Conservation (phyloP, 345 rosid species). For the Melaleuca quinquenervia region DNA sequence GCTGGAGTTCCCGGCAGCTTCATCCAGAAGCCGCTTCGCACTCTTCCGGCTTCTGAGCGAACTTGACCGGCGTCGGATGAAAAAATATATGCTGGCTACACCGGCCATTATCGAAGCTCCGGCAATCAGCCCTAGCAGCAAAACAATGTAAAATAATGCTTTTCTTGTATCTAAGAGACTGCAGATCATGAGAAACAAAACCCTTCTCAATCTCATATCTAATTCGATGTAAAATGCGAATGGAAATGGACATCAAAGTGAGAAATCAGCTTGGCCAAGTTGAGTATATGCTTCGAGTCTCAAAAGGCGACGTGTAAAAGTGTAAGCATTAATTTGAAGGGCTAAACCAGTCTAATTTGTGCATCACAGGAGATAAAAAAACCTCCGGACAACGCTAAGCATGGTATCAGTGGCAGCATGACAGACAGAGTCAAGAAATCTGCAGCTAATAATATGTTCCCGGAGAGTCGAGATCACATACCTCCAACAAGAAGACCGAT, state of each 20-base stretch:
- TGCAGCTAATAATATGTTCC: background rate
- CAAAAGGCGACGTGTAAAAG: background rate
- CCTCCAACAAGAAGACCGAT: constrained; percentile 65
- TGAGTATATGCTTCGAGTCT: background rate
- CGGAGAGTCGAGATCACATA: constrained; percentile 3
- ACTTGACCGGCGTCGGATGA: constrained; percentile 22
- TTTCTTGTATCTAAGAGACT: background rate
- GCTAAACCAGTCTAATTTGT: background rate
- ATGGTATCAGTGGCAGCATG: background rate
- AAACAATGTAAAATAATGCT: background rate
- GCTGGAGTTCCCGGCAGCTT: constrained; percentile 79
- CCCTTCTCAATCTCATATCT: background rate
- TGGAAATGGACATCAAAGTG: background rate
- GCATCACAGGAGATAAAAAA: background rate
- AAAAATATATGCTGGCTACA: constrained; percentile 37
- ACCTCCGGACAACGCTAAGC: background rate
- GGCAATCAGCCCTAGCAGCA: constrained; percentile 38
- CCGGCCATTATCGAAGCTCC: constrained; percentile 45
- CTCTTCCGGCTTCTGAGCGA: constrained; percentile 38
- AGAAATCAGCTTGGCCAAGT: background rate
- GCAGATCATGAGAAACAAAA: background rate
- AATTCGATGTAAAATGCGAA: background rate
- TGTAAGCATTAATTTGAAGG: background rate
- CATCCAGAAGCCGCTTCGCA: constrained; percentile 59
- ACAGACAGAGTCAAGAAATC: background rate